Base-by-base conservation (phyloP, 129 eudicot genomes). In the Silybum marianum region DNA sequence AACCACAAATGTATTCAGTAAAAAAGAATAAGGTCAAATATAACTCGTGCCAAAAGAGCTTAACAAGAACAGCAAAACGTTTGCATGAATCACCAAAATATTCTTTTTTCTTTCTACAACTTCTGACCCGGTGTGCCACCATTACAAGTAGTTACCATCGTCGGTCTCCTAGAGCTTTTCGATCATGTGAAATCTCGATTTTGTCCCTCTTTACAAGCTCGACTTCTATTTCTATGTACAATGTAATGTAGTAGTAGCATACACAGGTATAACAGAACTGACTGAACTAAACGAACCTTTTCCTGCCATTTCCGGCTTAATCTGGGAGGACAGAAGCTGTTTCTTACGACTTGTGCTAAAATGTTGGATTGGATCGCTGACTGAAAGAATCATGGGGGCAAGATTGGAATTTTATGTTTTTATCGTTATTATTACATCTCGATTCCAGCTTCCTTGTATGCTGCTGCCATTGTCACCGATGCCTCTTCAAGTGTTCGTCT, bases 401-500 rank as follows among this genome's bases (percentile, higher is more conserved):
- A 22, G 69, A 77, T 16, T 12, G 25, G 32, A 28, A 28, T 36
- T 74, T 74, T 78, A 24, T 69, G 30, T 62, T 79, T 26, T 76
- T 32, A 4, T 32, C 30, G 71, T 79, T 32, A 23, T 65, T 69
- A 80, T 63, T 89, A 87, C 80, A 85, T 78, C 69, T 75, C 78
- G 16, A 80, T 84, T 58, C 94, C 90, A 51, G 84, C 93, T 82
- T 84, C 87, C 76, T 91, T 88, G 70, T 89, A 81, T 4, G 92
- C 97, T 0, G 95, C 98, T 78, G 94, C 69, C 90, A 95, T 89
- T 3, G 94, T 75, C 58, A 92, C 97, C 2, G 99, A 93, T 66
- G 99, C 99, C 85, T 95, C 99, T 77, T 95, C 99, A 1, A 95
- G 97, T 19, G 97, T 95, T 66, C 97, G 83, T 74, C 84, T 87